phyloP scores from a whole-genome alignment of 108 stramenopile species.

The Nitzschia putrida region DNA sequence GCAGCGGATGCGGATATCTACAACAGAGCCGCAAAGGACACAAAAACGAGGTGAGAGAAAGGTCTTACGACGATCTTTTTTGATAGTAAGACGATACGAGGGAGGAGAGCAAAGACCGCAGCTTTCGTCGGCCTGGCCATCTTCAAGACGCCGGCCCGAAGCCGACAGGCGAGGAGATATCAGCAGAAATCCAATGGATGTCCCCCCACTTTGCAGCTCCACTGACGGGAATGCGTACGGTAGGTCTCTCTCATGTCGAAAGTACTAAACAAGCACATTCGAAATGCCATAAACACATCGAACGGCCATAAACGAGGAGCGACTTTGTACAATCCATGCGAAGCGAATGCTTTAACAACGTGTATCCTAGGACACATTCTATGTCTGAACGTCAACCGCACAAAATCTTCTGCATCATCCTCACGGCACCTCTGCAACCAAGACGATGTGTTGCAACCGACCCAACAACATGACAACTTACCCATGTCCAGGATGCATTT shows the following conservation, averaged over 20 bases:
- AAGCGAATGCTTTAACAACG: neutral
- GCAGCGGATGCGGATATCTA: slow-evolving; percentile 51
- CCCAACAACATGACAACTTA: neutral
- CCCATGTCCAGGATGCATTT: slow-evolving; percentile 42
- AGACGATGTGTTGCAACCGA: too few relatives aligned
- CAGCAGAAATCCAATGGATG: slow-evolving; percentile 6
- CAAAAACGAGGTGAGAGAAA: neutral
- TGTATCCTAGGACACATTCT: neutral
- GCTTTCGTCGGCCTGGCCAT: slow-evolving; percentile 24
- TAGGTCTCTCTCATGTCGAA: neutral
- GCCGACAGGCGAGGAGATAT: slow-evolving; percentile 21
- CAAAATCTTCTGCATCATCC: neutral
- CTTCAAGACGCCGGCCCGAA: slow-evolving; percentile 20
- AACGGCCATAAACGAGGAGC: too few relatives aligned
- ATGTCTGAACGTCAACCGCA: slow-evolving; percentile 20
- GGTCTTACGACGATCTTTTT: slow-evolving; percentile 12
- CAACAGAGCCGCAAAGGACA: slow-evolving; percentile 1
- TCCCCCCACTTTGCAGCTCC: neutral
- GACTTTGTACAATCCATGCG: neutral
- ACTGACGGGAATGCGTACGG: neutral
- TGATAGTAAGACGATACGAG: slow-evolving; percentile 26
- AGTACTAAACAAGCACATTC: neutral
- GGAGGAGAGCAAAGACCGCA: neutral
- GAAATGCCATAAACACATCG: neutral
- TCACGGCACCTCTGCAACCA: too few relatives aligned